Conservation (phyloP, 768 basidiomycete species). For the Gelatoporia subvermispora region DNA sequence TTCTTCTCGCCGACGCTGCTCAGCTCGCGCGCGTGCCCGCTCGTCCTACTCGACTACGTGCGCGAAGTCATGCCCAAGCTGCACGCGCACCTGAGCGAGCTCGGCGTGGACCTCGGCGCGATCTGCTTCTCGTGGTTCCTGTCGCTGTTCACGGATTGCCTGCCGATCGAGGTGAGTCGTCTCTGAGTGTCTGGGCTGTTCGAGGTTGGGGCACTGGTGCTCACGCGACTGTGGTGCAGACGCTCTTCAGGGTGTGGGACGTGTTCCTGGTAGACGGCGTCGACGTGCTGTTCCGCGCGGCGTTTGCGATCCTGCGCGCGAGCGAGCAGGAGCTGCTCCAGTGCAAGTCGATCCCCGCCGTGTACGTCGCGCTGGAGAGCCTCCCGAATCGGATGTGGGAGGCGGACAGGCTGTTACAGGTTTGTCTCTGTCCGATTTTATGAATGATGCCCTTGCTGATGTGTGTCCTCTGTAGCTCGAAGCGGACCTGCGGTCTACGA, state of each 20-base stretch:
- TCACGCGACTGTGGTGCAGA: slow-evolving; percentile 43
- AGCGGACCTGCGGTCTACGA: slow-evolving; percentile 45
- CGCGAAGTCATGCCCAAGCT: slow-evolving; percentile 73
- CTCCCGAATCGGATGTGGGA: slow-evolving; percentile 93
- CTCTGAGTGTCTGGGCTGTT: background rate
- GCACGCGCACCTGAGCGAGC: slow-evolving; percentile 64
- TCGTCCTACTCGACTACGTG: slow-evolving; percentile 86
- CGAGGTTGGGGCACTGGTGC: background rate
- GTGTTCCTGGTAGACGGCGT: slow-evolving; percentile 90
- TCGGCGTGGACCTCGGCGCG: slow-evolving; percentile 87
- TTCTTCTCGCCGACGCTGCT: slow-evolving; percentile 93
- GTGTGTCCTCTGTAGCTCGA: slow-evolving; percentile 11
- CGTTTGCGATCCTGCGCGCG: slow-evolving; percentile 77
- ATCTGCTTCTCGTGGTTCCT: slow-evolving; percentile 99
- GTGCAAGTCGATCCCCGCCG: slow-evolving; percentile 80
- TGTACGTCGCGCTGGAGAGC: slow-evolving; percentile 86
- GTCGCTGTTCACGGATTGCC: slow-evolving; percentile 91
- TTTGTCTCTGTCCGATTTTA: slow-evolving; percentile 28
- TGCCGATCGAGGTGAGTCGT: slow-evolving; percentile 81
- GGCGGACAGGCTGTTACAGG: slow-evolving; percentile 85
- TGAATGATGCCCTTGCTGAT: background rate
- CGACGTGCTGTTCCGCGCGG: slow-evolving; percentile 87
- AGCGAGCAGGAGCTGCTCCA: slow-evolving; percentile 81
- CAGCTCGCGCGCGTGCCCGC: slow-evolving; percentile 89
- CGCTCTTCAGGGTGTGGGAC: slow-evolving; percentile 94